Base-by-base conservation (phyloP, 139 green algal species). In the Picochlorum sp. region DNA sequence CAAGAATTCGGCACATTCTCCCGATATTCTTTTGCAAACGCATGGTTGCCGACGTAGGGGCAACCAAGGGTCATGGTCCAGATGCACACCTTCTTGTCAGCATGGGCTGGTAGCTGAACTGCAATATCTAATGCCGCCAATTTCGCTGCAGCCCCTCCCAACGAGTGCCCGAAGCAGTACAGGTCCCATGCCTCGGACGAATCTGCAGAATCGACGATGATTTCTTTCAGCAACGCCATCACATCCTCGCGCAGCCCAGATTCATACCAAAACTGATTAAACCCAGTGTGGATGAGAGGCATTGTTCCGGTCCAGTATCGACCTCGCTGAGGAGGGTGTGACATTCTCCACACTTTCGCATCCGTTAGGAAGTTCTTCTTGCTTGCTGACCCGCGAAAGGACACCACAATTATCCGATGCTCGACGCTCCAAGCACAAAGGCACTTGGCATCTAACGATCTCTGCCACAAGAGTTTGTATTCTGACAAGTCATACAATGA, bases 21-120 rank as follows among this genome's bases (percentile, higher is more conserved):
- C 8, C 63, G 63, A 49, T 79, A 83, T 9, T 75, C 65, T 26
- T 31, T 26, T 9, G 77, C 77, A 70, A 82, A 85, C 4, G 67
- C 60, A 50, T 73, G 55, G 70, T 88, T 86, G 59, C 82, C 82
- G 0, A 65, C 56, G 24, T 73, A 66, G 0, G 79, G 81, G 1
- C 68, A 71, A 21, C 79, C 76, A 66, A 76, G 83, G 18, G 80
- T 79, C 62, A 69, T 73, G 47, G 26, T 51, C 37, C 18, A 15
- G 2, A 73, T 11, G 13, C 21, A 4, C 41, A 23, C 45, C 28
- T 14, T 41, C 8, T 11, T 41, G 7, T 41, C 34, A 41, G 34
- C 8, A 11, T 41, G 34, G 34, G 7, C 34, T 41, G 34, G 34
- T 1, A 41, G 34, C 34, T 41, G 34, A 11, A 2, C 3, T 41